Evolutionary conservation across 768 basidiomycete genomes (phyloP).

Genomic region (Tricholoma bakamatsutake): DNA sequence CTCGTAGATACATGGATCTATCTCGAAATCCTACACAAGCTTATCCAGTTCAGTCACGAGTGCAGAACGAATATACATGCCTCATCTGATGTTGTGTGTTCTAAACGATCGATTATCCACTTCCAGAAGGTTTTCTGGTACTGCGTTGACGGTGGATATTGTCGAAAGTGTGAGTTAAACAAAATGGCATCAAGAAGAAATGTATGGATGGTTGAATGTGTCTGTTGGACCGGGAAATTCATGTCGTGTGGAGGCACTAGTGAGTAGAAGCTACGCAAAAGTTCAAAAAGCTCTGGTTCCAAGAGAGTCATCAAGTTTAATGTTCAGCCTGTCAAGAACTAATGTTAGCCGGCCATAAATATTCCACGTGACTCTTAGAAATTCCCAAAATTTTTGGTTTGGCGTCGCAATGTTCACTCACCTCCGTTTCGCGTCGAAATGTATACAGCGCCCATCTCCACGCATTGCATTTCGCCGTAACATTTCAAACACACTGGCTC

Average conservation of each 20-base stretch:
- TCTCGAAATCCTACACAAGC: constrained; percentile 44
- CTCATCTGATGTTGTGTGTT: constrained; percentile 39
- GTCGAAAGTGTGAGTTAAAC: constrained; percentile 42
- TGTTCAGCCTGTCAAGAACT: neutral
- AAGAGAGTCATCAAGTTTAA: constrained; percentile 4
- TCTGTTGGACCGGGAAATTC: constrained; percentile 31
- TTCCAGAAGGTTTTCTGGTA: constrained; percentile 74
- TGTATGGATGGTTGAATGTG: constrained; percentile 39
- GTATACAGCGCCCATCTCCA: constrained; percentile 21
- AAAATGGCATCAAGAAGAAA: constrained; percentile 53
- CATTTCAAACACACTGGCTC: constrained; percentile 20
- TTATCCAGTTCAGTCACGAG: neutral
- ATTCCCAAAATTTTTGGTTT: constrained; percentile 27
- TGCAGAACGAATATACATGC: constrained; percentile 27
- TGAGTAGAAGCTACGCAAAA: constrained; percentile 49
- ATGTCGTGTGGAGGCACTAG: constrained; percentile 41
- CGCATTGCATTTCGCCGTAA: constrained; percentile 18
- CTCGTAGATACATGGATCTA: constrained; percentile 61
- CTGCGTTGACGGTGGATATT: constrained; percentile 56
- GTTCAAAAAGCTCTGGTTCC: constrained; percentile 30
- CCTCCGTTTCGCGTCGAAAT: constrained; percentile 24
- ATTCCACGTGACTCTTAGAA: constrained; percentile 25
- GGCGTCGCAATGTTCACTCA: constrained; percentile 28
- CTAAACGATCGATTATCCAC: constrained; percentile 53
- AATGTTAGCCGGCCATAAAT: constrained; percentile 16